Evolutionary conservation across 805 yeast species (phyloP).

Genomic region (Scheffersomyces ergatensis): DNA sequence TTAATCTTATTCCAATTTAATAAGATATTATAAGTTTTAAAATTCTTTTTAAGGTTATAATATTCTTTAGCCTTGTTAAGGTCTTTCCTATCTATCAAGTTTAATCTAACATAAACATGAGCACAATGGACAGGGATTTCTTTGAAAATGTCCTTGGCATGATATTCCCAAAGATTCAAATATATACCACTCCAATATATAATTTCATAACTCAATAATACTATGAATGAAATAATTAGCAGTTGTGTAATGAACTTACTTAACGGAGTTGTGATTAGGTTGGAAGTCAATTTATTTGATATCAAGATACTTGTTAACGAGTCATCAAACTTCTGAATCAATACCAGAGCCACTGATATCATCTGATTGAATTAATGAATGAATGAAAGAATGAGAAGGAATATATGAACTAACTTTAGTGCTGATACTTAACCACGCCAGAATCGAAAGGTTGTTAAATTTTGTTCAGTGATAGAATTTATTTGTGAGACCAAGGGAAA

Average conservation of each 20-base stretch:
- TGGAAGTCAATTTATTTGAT: conserved; percentile 17
- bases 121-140: conserved; percentile 80
- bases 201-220: conserved; percentile 35
- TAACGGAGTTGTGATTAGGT: conserved; percentile 20
- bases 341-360: no score
- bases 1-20: conserved; percentile 15
- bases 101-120: conserved; percentile 58
- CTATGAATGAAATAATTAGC: conserved; percentile 19
- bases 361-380: no score
- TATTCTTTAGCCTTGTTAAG: conserved; percentile 20
- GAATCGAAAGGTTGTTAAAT: no score
- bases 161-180: conserved; percentile 45
- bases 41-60: conserved; percentile 23
- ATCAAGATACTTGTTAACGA: no score
- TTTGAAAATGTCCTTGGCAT: conserved; percentile 60
- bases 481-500: no score
- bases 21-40: conserved; percentile 20
- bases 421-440: no score
- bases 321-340: no score
- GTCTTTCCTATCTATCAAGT: conserved; percentile 25
- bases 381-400: no score
- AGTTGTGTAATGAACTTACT: conserved; percentile 28
- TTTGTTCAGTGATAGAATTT: no score
- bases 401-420: no score
- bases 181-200: conserved; percentile 43